phyloP scores from a whole-genome alignment of 2,329 filamentous ascomycete genomes.

The Biscogniauxia sp. region DNA sequence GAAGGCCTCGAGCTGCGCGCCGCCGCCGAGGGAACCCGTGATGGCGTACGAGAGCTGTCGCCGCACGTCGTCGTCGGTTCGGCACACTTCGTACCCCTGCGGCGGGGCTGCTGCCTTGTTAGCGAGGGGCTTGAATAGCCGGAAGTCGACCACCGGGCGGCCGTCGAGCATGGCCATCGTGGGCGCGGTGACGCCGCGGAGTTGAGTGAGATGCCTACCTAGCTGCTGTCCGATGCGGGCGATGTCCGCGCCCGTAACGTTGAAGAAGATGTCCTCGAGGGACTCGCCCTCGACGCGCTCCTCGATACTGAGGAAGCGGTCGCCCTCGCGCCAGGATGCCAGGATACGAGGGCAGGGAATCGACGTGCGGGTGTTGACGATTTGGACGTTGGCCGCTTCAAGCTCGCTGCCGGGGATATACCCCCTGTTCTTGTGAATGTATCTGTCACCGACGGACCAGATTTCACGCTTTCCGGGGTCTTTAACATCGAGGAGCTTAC shows the following conservation, averaged over 20 bases:
- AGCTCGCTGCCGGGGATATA: not conserved
- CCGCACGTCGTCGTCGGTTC: not conserved
- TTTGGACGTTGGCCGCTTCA: not conserved
- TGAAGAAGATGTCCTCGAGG: conserved; percentile 3
- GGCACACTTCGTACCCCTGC: not conserved
- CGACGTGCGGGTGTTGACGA: not conserved
- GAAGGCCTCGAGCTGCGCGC: not conserved
- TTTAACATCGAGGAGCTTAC: conserved; percentile 5
- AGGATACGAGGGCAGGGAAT: not conserved
- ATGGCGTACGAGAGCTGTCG: not conserved
- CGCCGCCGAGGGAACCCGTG: not conserved
- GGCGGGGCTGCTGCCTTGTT: not conserved
- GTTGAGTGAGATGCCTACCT: conserved; percentile 2
- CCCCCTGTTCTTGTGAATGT: conserved; percentile 6
- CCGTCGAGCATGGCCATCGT: conserved; percentile 10
- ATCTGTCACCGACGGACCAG: conserved; percentile 8
- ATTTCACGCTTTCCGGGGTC: not conserved
- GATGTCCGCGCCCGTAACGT: conserved; percentile 3
- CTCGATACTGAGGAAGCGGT: conserved; percentile 8
- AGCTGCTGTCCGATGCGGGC: not conserved
- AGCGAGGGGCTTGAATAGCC: conserved; percentile 8
- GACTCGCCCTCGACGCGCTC: conserved; percentile 8
- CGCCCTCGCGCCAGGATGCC: conserved; percentile 5
- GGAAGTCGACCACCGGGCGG: conserved; percentile 6
- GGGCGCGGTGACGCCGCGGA: not conserved